Percentiles rank a stretch among this genome's conserved stretches.
Conservation (phyloP, 805 yeast genomes). For the Clavispora asparagi region DNA sequence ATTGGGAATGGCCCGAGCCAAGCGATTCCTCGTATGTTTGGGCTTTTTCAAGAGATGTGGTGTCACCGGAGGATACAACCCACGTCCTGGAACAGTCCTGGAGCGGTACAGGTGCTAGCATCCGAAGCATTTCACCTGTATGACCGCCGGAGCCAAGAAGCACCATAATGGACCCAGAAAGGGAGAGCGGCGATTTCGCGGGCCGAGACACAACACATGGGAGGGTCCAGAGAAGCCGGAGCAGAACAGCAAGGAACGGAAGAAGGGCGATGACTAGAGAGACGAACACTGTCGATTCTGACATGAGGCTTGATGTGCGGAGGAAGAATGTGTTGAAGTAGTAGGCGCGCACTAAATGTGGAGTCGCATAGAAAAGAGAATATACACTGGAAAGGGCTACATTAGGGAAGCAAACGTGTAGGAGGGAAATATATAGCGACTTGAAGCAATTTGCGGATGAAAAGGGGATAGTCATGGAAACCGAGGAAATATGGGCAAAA, state of each 20-base stretch:
- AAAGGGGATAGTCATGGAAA: too few relatives aligned
- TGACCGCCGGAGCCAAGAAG: conserved; percentile 96
- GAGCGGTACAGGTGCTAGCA: conserved; percentile 42
- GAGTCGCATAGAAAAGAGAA: not conserved
- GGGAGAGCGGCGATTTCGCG: not conserved
- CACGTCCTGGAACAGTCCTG: conserved; percentile 26
- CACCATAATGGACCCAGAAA: conserved; percentile 32
- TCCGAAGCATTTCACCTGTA: conserved; percentile 89
- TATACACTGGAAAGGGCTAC: too few relatives aligned
- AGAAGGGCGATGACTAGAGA: not conserved
- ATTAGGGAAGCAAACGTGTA: too few relatives aligned
- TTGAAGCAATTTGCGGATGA: too few relatives aligned
- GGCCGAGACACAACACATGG: conserved; percentile 4
- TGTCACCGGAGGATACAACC: conserved; percentile 48
- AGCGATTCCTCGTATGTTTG: conserved; percentile 27
- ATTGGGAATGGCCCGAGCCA: conserved; percentile 10
- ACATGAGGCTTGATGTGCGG: not conserved
- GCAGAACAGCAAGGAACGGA: not conserved
- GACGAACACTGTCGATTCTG: not conserved
- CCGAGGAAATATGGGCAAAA: too few relatives aligned
- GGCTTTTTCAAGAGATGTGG: conserved; percentile 41
- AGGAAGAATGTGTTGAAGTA: not conserved
- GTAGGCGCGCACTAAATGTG: not conserved
- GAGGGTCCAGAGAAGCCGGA: conserved; percentile 9
- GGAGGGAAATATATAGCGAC: too few relatives aligned